These are phyloP conservation scores for Acer negundo DNA, from an alignment of 345 rosid genomes.

Conservation along the genomic window DNA sequence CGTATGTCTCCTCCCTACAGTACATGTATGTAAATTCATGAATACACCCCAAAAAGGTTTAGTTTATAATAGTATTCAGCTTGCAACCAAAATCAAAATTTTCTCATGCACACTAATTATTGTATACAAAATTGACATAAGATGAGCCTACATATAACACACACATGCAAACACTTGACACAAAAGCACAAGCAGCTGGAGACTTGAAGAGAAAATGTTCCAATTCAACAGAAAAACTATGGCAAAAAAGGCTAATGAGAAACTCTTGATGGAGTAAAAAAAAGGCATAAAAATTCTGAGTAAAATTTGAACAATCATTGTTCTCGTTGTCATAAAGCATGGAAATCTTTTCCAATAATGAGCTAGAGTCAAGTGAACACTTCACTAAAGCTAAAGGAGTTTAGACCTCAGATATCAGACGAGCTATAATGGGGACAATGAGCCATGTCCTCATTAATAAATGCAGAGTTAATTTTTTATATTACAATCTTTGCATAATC, in stretches of 20 bases:
- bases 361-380: not conserved
- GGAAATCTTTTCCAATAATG: not conserved
- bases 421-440: not conserved
- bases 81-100: not conserved
- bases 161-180: not conserved
- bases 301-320: not conserved
- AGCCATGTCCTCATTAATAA: not conserved
- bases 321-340: not conserved
- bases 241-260: no score
- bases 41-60: not conserved
- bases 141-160: not conserved
- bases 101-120: not conserved
- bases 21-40: slow-evolving; percentile 12
- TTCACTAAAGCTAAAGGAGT: no score
- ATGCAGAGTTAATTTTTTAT: not conserved
- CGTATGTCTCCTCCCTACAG: slow-evolving; percentile 70
- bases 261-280: not conserved
- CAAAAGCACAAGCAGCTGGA: not conserved
- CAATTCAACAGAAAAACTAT: no score
- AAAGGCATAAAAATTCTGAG: not conserved
- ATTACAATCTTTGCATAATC: not conserved
- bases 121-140: not conserved
- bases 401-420: not conserved
- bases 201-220: no score
- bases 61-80: not conserved